Percentiles rank a stretch among this genome's conserved stretches.
phyloP scores from a whole-genome alignment of 441 rosid species.

The Gossypium laxum region DNA sequence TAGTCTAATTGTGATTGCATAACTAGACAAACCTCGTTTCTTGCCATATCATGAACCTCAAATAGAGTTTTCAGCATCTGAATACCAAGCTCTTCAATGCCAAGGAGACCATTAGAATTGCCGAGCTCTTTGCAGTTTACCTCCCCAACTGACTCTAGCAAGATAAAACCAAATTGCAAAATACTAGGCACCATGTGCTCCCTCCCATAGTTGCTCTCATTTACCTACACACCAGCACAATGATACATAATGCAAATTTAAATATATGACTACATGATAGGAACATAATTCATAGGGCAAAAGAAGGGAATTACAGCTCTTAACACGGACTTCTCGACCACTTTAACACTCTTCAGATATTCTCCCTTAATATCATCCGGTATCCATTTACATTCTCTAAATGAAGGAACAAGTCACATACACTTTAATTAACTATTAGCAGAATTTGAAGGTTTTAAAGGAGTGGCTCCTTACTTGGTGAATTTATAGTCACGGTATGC shows the following conservation, averaged over 20 bases:
- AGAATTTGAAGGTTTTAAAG: constrained; percentile 7
- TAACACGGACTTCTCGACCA: constrained; percentile 50
- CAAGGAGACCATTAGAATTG: constrained; percentile 38
- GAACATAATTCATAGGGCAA: neutral
- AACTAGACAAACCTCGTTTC: constrained; percentile 52
- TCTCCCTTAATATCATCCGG: constrained; percentile 47
- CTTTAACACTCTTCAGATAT: constrained; percentile 36
- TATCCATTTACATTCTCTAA: constrained; percentile 68
- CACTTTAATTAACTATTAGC: constrained; percentile 4
- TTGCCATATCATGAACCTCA: constrained; percentile 74
- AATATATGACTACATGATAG: constrained; percentile 2
- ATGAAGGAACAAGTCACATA: constrained; percentile 3
- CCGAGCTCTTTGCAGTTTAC: constrained; percentile 23
- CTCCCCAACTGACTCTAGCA: constrained; percentile 55
- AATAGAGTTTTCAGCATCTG: constrained; percentile 60
- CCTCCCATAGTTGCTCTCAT: constrained; percentile 62
- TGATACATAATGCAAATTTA: neutral
- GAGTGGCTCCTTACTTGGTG: constrained; percentile 37
- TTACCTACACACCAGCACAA: constrained; percentile 35
- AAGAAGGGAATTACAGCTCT: constrained; percentile 49
- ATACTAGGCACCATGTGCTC: constrained; percentile 71
- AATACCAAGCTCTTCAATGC: constrained; percentile 56
- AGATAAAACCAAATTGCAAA: constrained; percentile 52
- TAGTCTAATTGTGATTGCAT: neutral
- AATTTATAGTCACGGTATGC: constrained; percentile 49